Conservation (phyloP, 2,329 filamentous ascomycete species). For the Calonectria leucothoes region DNA sequence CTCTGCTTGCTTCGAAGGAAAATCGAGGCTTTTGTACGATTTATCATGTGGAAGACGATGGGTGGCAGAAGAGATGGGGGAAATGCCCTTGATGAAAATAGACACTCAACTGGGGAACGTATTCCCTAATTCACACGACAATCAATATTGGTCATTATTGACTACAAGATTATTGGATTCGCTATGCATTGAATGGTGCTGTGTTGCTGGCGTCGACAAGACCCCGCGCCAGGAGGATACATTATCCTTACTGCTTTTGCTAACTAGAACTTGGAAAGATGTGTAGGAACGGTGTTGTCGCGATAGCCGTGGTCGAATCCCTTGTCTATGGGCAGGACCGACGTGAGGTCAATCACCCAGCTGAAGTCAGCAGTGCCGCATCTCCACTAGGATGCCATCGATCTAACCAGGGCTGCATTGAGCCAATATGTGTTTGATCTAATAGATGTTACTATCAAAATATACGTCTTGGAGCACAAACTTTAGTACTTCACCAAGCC, state of each 20-base stretch:
- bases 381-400: not conserved
- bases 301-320: not conserved
- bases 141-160: constrained; percentile 2
- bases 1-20: constrained; percentile 44
- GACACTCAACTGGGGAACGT: constrained; percentile 26
- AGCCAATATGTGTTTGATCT: not conserved
- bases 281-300: not conserved
- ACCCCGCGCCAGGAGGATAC: not conserved
- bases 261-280: not conserved
- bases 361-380: not conserved
- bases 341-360: not conserved
- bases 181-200: not conserved
- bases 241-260: not conserved
- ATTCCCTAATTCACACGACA: constrained; percentile 23
- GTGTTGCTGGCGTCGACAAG: too few relatives aligned
- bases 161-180: not conserved
- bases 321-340: not conserved
- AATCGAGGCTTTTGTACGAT: constrained; percentile 46
- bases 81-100: constrained; percentile 10
- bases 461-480: not conserved
- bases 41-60: constrained; percentile 28
- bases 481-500: not conserved
- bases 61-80: constrained; percentile 36
- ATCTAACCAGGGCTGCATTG: not conserved
- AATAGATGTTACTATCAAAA: not conserved